Base-by-base conservation (phyloP, 495 filamentous ascomycete species). In the Hypoxylon trugodes region DNA sequence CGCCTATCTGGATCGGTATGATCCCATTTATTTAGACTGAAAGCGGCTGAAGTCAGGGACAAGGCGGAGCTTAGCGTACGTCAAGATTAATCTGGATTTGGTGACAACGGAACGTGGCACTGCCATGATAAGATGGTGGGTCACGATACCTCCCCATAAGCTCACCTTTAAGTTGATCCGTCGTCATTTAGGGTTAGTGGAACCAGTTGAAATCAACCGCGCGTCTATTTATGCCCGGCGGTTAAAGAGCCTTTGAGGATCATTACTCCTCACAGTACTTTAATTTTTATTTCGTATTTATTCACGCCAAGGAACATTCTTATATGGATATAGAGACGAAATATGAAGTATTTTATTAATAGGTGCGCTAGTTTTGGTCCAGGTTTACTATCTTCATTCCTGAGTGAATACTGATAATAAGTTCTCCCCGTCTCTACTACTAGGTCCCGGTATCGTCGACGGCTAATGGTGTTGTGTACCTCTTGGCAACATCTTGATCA, bases 1-100 rank as follows among this genome's bases (percentile, higher is more conserved):
- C 66, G 66, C 55, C 68, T 57, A 62, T 55, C 65, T 69, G 37
- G 49, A 64, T 55, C 48, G 41, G 55, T 45, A 49, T 35, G 57
- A 49, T 54, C 57, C 46, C 59, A 63, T 60, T 48, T 50, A 65
- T 59, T 49, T 65, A 61, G 33, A 40, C 32, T 60, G 30, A 62
- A n/a, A 59, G 68, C 60, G 68, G 68, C 68, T 69, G 65, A 71
- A 71, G 61, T 71, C 65, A 62, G 46, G 43, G 50, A 55, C 43
- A 53, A 22, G 37, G 62, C 59, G 66, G 62, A 61, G 51, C 52
- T 38, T 45, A 15, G 6, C 45, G 35, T 45, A 56, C 42, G 33
- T 50, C 48, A 53, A 26, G 18, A 18, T 42, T 46, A 16, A 21
- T 59, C 48, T 65, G 25, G 24, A 52, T 58, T 40, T 57, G 54